Base-by-base conservation (phyloP, 2,329 filamentous ascomycete genomes). In the Colletotrichum sp. region DNA sequence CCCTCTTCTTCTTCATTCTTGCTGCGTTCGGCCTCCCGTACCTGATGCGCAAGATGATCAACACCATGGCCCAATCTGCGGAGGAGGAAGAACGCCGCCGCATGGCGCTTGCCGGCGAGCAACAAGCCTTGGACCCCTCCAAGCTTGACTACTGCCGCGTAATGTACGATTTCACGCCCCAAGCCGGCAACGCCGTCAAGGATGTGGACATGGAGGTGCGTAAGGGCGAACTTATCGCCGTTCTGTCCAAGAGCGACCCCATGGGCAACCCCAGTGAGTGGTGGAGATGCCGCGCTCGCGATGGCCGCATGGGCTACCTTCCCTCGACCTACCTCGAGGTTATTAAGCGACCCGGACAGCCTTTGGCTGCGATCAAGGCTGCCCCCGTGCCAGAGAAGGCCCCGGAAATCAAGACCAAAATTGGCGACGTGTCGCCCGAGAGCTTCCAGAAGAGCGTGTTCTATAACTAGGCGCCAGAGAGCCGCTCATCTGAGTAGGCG, bases 131-230 rank as follows among this genome's bases (percentile, higher is more conserved):
- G 73, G 97, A 98, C 82, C 96, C 96, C 1, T 92, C 92, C 77
- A 97, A 98, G 85, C 92, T 99, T 78, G 96, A 98, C 83, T 99
- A 98, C 88, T 99, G 96, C 88, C 94, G 96, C 74, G 94, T 97
- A 3, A 86, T 98, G 21, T 98, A 97, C 86, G 97, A 99, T 86
- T 99, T 98, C 87, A 93, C 94, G 0, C 96, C 97, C 4, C 94
- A 96, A 81, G 87, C 91, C 4, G 91, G 90, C 84, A 85, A 85
- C 73, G 84, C 85, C 16, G 89, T 89, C 24, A 87, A 93, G 76
- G 95, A 94, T 38, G 92, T 98, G 79, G 97, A 99, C 81, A 90
- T 99, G 16, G 93, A 95, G 43, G 96, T 97, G 28, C 96, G 95
- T 87, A 98, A 98, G 87, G 96, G 96, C 75, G 97, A 99, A 80